Base-by-base conservation (phyloP, 495 filamentous ascomycete genomes). In the Penicillium soppii region DNA sequence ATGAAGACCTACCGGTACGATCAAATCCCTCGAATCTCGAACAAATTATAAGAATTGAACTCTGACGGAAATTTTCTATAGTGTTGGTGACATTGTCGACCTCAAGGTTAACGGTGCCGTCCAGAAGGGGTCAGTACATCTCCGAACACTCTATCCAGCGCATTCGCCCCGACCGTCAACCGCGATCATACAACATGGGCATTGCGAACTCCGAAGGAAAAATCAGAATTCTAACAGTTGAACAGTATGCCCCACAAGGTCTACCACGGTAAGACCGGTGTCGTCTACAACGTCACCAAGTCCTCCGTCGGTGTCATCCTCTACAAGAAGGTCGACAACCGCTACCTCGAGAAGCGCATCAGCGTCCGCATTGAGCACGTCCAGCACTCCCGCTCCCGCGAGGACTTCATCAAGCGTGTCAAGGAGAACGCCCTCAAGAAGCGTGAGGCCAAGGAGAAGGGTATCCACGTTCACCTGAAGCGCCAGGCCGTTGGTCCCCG, bases 271-370 rank as follows among this genome's bases (percentile, higher is more conserved):
- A 96, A 96, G 87, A 97, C 91, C 56, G 92, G 91, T 69, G 89
- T 97, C 63, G 80, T 97, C 80, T 96, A 96, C 85, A 97, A 96
- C 80, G 91, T 96, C 60, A 96, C 92, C 71, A 95, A 96, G 82
- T 88, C 82, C 69, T 87, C 81, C 59, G 89, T 97, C 68, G 94
- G 94, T 71, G 89, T 98, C 73, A 95, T 97, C 79, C 87, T 98
- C 73, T 92, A 97, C 88, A 96, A 95, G 85, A 86, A 89, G 69
- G 94, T 98, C 71, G 86, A 88, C 78, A 91, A 96, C 84, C 89
- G 94, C 60, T 97, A 95, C 84, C 79, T 98, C 70, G 94, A 97
- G 88, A 97, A 98, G 89, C 92, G 94, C 72, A 82, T 98, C 80
- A 97, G 94, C 82, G 81, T 98, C 78, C 91, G 94, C 70, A 80